Percentiles rank a stretch among this genome's conserved stretches.
Conservation (phyloP, 2,329 filamentous ascomycete genomes). For the Pseudocercospora eumusae region DNA sequence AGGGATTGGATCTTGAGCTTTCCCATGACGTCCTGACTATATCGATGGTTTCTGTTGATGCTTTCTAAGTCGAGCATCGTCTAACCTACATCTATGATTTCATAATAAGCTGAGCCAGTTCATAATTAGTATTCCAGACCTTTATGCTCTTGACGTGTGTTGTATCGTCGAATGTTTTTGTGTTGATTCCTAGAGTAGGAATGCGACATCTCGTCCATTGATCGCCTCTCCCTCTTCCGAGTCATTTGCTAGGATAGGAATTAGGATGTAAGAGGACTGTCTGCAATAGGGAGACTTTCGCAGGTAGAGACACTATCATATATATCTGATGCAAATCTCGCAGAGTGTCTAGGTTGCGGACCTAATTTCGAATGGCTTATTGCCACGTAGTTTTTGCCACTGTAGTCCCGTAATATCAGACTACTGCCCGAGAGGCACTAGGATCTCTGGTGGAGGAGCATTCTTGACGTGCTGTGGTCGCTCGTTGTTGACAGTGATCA, state of each 20-base stretch:
- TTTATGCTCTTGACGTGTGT: too few species aligned
- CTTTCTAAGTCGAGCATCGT: not conserved
- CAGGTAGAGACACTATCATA: not conserved
- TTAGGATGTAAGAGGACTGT: conserved; percentile 5
- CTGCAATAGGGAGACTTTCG: not conserved
- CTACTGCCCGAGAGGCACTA: not conserved
- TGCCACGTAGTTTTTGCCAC: not conserved
- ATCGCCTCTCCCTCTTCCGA: not conserved
- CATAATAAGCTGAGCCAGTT: not conserved
- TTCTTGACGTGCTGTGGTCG: conserved; percentile 2
- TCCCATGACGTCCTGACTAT: conserved; percentile 1
- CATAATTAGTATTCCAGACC: too few species aligned
- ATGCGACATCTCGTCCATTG: too few species aligned
- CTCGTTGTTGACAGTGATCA: not conserved
- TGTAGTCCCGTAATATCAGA: not conserved
- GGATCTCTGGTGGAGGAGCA: not conserved
- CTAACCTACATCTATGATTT: not conserved
- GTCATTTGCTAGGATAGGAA: too few species aligned
- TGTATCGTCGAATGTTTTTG: too few species aligned
- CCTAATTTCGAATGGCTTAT: not conserved
- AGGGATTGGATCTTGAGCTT: not conserved
- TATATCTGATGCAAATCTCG: not conserved
- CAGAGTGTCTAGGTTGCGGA: not conserved
- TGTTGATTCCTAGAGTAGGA: too few species aligned
- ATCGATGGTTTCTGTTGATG: not conserved